Base-by-base conservation (phyloP, 2,329 filamentous ascomycete genomes). In the Fusarium burgessii region DNA sequence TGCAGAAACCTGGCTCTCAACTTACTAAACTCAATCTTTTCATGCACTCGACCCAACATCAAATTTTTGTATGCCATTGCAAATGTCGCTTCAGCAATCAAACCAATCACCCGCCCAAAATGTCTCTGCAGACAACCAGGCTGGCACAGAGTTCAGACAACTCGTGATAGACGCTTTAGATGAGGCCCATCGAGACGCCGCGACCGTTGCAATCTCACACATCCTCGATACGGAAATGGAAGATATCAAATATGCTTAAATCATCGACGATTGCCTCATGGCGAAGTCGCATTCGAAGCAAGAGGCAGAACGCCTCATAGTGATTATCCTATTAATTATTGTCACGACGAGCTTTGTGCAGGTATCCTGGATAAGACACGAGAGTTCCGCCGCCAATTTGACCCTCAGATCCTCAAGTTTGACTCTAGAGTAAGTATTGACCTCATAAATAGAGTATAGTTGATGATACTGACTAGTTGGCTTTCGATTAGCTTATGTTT, bases 251-350 rank as follows among this genome's bases (percentile, higher is more conserved):
- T 77, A 70, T 42, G 71, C 71, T 7, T 72, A 78, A 27, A 72
- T 77, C 1, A 55, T 77, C 2, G 76, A 78, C 9, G 76, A 0
- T 8, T 78, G 5, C 76, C 74, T 0, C 15, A 71, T 3, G 18
- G n/a, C 3, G 36, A 57, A 6, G 56, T 68, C 1, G 58, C 55
- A 0, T 52, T 42, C 9, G 59, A 73, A n/a, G 41, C 50, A 7
- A 18, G 23, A 17, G 43, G 36, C 0, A 47, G 49, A 13, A n/a
- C 41, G 5, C 54, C 36, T 12, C 41, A 46, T 9, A 8, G 6
- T 3, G 33, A 49, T 2, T 73, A 73, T 64, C 74, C 70, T 12
- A 58, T 74, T 20, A n/a, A 66, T 10, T n/a, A 72, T 20, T 51
- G 43, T 11, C 76, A 77, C 42, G 27, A 54, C 6, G 20, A 68